phyloP scores from a whole-genome alignment of 2,329 filamentous ascomycete species.

The Hypomyces perniciosus region DNA sequence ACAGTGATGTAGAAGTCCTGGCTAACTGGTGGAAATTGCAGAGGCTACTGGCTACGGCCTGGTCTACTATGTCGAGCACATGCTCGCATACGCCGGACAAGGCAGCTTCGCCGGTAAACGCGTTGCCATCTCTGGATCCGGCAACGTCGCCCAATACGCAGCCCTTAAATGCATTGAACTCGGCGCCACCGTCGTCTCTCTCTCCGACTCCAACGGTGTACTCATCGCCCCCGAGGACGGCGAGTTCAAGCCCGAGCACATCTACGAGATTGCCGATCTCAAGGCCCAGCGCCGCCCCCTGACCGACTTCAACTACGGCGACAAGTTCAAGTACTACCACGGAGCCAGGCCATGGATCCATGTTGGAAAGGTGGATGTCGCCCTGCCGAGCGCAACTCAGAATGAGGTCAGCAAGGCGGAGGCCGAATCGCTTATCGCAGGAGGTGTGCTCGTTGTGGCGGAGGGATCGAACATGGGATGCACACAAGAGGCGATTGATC shows the following conservation, averaged over 20 bases:
- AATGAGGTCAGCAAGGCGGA: conserved; percentile 95
- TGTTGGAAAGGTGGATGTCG: conserved; percentile 83
- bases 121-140: conserved; percentile 92
- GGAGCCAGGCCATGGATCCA: conserved; percentile 88
- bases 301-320: conserved; percentile 58
- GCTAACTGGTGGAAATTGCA: conserved; percentile 15
- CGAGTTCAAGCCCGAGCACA: conserved; percentile 71
- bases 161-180: conserved; percentile 96
- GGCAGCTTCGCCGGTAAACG: conserved; percentile 86
- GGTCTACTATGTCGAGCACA: conserved; percentile 93
- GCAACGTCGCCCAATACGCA: conserved; percentile 96
- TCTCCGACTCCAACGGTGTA: conserved; percentile 86
- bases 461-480: conserved; percentile 99
- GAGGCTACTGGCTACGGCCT: conserved; percentile 97
- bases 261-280: conserved; percentile 72
- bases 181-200: conserved; percentile 83
- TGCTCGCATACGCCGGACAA: conserved; percentile 86
- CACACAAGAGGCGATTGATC: conserved; percentile 89
- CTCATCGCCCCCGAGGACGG: conserved; percentile 67
- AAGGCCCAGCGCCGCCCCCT: conserved; percentile 85
- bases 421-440: conserved; percentile 71
- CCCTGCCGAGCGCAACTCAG: conserved; percentile 89
- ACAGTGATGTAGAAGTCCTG: neutral
- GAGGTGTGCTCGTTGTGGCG: conserved; percentile 78
- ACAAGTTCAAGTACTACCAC: conserved; percentile 77